Conservation (phyloP, 495 filamentous ascomycete genomes). For the Astrothelium subdiscretum region DNA sequence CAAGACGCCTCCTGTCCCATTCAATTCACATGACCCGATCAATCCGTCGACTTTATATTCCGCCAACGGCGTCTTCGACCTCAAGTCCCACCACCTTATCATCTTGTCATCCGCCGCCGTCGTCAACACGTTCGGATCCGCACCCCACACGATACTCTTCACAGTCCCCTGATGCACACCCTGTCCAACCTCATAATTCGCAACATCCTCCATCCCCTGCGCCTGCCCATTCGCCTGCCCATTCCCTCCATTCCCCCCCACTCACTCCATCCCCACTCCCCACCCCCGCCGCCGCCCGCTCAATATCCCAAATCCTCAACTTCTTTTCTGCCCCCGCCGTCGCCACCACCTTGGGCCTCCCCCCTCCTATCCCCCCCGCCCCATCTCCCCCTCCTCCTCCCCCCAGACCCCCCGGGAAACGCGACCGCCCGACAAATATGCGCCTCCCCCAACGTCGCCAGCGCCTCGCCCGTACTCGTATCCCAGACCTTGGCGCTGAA, state of each 20-base stretch:
- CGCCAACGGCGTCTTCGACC: slow-evolving; percentile 55
- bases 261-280: background rate
- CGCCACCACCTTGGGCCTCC: slow-evolving; percentile 67
- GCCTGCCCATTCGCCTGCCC: background rate
- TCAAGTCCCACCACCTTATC: slow-evolving; percentile 89
- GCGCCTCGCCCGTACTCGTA: slow-evolving; percentile 81
- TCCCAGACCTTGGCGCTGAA: slow-evolving; percentile 99
- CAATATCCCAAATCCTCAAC: slow-evolving; percentile 84
- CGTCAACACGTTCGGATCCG: slow-evolving; percentile 73
- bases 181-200: slow-evolving; percentile 67
- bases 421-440: slow-evolving; percentile 92
- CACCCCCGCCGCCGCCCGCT: slow-evolving; percentile 30
- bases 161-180: slow-evolving; percentile 76
- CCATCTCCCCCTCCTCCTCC: slow-evolving; percentile 17
- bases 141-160: slow-evolving; percentile 88
- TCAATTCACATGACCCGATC: slow-evolving; percentile 85
- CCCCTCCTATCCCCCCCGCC: no score
- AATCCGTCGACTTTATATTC: slow-evolving; percentile 65
- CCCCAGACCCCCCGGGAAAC: slow-evolving; percentile 44
- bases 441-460: slow-evolving; percentile 76
- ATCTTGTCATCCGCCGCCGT: slow-evolving; percentile 84
- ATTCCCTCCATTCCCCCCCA: background rate
- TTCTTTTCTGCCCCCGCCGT: slow-evolving; percentile 96
- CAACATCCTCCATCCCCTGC: slow-evolving; percentile 13
- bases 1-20: slow-evolving; percentile 38